Evolutionary conservation across 23 red algal species (phyloP), one percentile per base, ranked within the genome.

Genomic region (Cyanidiococcus yangmingshanensis): DNA sequence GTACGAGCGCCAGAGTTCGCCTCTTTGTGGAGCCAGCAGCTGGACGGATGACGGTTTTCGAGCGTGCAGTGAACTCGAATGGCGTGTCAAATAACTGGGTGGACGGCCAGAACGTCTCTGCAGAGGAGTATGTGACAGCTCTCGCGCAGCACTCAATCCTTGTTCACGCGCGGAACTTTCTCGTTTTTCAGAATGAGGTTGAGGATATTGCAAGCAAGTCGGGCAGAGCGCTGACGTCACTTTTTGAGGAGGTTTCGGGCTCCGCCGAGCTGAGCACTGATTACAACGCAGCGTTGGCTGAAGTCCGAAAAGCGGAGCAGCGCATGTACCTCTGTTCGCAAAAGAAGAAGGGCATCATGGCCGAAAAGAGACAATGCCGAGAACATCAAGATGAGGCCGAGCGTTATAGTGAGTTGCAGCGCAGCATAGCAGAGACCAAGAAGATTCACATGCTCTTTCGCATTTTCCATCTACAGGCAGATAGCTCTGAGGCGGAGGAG

Each of bases 141-240:
- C 94, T 98, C 67, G 79, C 76, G 0, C 63, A 54, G 40, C 82
- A 91, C 41, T 85, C 84, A 24, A 74, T 98, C 40, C 57, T 85
- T 24, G 87, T 84, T 21, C 80, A 82, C 50, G 84, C 94, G 26
- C 79, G 86, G 37, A 98, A 88, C 77, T 98, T 98, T 75, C 54
- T 98, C 25, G 94, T 98, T 0, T 98, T 98, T 38, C 94, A 98
- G 40, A 98, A 98, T 58, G 85, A 95, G 77, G 78, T 96, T 38
- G 87, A 89, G 76, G 76, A 76, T 24, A 82, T 98, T 68, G 87
- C 88, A 12, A 86, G 63, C 33, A 86, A 88, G 39, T 82, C 80
- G 1, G 81, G 87, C 2, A 85, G 83, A 76, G 74, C 90, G 27
- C 74, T 98, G 1, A 76, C 88, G 0, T 79, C 58, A 2, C 82